Evolutionary conservation across 164 flowering plant species (phyloP).

Genomic region (Berberis thunbergii): DNA sequence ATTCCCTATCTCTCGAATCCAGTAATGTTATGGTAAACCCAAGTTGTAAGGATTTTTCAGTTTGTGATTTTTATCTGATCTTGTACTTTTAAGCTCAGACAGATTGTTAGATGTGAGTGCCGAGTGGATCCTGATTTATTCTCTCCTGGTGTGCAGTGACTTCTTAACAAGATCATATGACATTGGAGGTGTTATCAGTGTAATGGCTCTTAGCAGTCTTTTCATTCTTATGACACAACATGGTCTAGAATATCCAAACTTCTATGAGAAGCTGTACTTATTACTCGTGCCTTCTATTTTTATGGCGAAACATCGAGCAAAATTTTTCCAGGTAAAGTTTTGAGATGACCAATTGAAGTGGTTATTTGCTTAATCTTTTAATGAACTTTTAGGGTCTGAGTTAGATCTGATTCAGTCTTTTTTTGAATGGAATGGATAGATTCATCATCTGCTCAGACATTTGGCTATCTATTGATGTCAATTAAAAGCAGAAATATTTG

Average conservation of each 20-base stretch:
- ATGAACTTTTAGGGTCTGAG: no score
- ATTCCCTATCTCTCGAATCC: slow-evolving; percentile 82
- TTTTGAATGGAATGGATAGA: no score
- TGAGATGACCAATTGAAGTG: no score
- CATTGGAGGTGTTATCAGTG: slow-evolving; percentile 93
- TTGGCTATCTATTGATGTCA: no score
- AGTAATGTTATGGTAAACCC: slow-evolving; percentile 53
- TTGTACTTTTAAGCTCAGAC: neutral
- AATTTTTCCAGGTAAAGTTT: slow-evolving; percentile 64
- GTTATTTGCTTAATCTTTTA: slow-evolving; percentile 4
- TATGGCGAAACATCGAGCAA: slow-evolving; percentile 83
- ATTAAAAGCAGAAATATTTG: no score
- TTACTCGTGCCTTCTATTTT: slow-evolving; percentile 74
- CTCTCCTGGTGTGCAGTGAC: slow-evolving; percentile 55
- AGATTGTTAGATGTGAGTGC: neutral
- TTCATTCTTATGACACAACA: slow-evolving; percentile 83
- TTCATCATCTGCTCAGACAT: no score
- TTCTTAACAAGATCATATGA: slow-evolving; percentile 94
- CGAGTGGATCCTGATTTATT: slow-evolving; percentile 9
- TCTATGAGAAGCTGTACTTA: slow-evolving; percentile 86
- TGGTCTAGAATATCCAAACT: slow-evolving; percentile 88
- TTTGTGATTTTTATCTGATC: no score
- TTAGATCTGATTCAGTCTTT: no score
- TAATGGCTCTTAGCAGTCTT: slow-evolving; percentile 94
- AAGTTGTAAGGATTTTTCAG: neutral